Conservation (phyloP, 129 eudicot genomes). For the Solidago caesia region DNA sequence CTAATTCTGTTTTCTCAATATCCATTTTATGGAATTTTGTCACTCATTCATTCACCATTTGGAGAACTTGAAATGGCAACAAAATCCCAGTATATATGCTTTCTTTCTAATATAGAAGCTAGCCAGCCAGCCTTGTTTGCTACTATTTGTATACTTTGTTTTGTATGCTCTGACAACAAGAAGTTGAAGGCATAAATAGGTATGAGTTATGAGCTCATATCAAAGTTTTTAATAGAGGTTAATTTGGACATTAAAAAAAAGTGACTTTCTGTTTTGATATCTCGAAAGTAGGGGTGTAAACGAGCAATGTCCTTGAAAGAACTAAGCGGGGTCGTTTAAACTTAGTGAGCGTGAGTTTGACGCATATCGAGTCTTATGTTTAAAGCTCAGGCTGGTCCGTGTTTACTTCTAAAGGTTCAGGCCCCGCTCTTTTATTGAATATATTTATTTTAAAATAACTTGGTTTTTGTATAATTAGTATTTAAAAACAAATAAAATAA, state of each 20-base stretch:
- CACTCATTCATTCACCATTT: constrained; percentile 51
- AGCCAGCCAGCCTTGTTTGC: background rate
- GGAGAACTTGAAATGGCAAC: constrained; percentile 34
- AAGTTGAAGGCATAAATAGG: constrained; percentile 32
- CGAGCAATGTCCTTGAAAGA: too few relatives aligned
- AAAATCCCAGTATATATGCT: constrained; percentile 23
- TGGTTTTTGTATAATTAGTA: too few relatives aligned
- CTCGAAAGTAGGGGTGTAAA: too few relatives aligned
- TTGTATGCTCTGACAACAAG: constrained; percentile 45
- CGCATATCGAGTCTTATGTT: too few relatives aligned
- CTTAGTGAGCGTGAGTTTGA: too few relatives aligned
- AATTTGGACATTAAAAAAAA: background rate
- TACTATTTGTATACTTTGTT: constrained; percentile 50
- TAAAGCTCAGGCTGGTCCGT: too few relatives aligned
- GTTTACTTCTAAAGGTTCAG: too few relatives aligned
- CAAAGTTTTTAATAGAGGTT: background rate
- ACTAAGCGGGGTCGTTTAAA: too few relatives aligned
- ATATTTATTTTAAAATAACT: too few relatives aligned
- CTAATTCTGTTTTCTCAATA: constrained; percentile 24
- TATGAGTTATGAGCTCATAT: constrained; percentile 11
- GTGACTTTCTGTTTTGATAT: too few relatives aligned
- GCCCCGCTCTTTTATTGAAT: too few relatives aligned
- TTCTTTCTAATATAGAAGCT: constrained; percentile 24
- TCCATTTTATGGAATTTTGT: constrained; percentile 41
- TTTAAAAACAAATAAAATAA: too few relatives aligned